Evolutionary conservation across 768 basidiomycete genomes (phyloP), one percentile per base, ranked within the genome.

Genomic region (Boletus tomentosulus): DNA sequence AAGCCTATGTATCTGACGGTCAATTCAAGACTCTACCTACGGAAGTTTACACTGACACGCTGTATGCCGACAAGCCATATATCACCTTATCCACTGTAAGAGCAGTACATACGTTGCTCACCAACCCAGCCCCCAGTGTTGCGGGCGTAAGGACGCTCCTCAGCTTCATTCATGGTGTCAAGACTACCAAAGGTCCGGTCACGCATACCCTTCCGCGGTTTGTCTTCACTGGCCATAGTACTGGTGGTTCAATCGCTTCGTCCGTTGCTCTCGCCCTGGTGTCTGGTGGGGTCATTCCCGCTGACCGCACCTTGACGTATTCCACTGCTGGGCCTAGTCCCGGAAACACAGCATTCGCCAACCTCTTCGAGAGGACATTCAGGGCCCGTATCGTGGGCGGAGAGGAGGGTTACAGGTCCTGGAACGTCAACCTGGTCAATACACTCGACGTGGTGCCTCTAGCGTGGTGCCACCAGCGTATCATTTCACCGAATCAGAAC

Each of bases 401-500:
- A 12, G 19, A 10, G 7, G 30, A 34, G 12, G 39, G 56, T 16
- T 45, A 51, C 33, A 35, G 37, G 11, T 24, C 35, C 13, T 59
- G 58, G 58, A 60, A 57, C 38, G 22, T 25, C 46, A 57, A 60
- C 19, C 41, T 60, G 12, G 45, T 60, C 22, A 60, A 60, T 19
- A 28, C 37, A 6, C 50, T 48, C 8, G 53, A 60, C 4, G 53
- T 58, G 11, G 50, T 54, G 9, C 53, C 58, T 30, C 56, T 54
- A 24, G 53, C 56, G 11, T 60, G 59, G 59, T 51, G 53, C 24
- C 24, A 30, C 38, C 35, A 48, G 19, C 13, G 22, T 7, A 1
- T 4, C n/a, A 24, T 28, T 45, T 52, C 57, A 15, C 50, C 53
- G 1, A 34, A 19, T 11, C 59, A 60, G 50, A 58, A 60, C 39